Evolutionary conservation across 208 protist genomes (phyloP).

Genomic region (Acanthamoeba lenticulata): DNA sequence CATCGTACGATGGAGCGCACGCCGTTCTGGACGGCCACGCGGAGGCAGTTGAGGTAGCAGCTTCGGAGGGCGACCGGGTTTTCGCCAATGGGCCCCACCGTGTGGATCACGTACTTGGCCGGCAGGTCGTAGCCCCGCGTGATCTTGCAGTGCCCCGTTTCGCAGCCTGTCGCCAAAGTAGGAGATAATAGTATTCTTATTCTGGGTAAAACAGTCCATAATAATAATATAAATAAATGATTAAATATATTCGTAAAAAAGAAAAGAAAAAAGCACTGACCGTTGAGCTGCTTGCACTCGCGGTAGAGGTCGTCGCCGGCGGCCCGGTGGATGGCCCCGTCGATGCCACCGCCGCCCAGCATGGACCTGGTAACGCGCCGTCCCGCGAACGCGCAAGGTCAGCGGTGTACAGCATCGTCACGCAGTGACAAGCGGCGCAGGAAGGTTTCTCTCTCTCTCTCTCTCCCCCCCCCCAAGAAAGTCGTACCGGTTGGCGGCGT

Average conservation of each 20-base stretch:
- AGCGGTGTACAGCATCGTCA: too few species aligned
- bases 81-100: slow-evolving; percentile 81
- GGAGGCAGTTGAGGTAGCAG: slow-evolving; percentile 80
- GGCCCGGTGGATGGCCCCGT: slow-evolving; percentile 85
- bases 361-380: not conserved
- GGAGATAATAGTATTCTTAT: slow-evolving; percentile 17
- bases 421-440: too few species aligned
- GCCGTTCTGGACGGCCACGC: slow-evolving; percentile 57
- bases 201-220: too few species aligned
- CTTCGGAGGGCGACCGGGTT: slow-evolving; percentile 65
- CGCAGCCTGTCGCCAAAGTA: slow-evolving; percentile 62
- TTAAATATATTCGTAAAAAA: too few species aligned
- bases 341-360: slow-evolving; percentile 78
- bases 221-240: too few species aligned
- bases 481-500: slow-evolving; percentile 82
- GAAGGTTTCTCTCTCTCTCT: too few species aligned
- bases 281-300: slow-evolving; percentile 75
- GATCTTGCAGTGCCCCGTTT: slow-evolving; percentile 80
- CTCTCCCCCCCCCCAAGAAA: too few species aligned
- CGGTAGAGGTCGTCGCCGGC: slow-evolving; percentile 77
- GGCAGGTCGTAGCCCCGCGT: slow-evolving; percentile 83
- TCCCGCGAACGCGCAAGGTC: not conserved
- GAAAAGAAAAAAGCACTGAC: too few species aligned
- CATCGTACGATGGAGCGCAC: slow-evolving; percentile 71
- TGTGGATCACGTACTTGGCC: slow-evolving; percentile 82